Evolutionary conservation across 345 rosid species (phyloP), one percentile per base, ranked within the genome.

Genomic region (Combretum micranthum): DNA sequence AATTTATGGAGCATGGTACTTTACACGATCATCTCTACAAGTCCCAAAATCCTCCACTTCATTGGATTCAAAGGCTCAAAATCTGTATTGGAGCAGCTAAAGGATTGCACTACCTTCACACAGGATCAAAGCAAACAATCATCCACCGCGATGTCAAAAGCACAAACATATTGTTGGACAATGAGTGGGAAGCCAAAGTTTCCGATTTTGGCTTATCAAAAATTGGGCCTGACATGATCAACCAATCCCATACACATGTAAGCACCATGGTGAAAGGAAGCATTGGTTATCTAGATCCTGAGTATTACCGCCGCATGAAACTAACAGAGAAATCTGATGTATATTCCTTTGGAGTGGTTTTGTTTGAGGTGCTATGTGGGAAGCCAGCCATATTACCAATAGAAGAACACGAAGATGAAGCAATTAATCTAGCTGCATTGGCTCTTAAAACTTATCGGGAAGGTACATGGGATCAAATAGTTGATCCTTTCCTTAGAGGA

Each of bases 41-140:
- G 13, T 64, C n/a, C 71, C 14, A 17, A 9, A 60, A 49, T 49
- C 60, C 60, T 32, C 66, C 71, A 17, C 64, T 77, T n/a, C 46
- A 58, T 1, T 80, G 80, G 82, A 67, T 64, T 52, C 62, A 39
- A 12, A 64, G 82, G 57, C 64, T 80, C 4, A 48, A 70, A 56
- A 80, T 77, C 21, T 77, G 82, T 9, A 56, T 72, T 0, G 80
- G 76, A 1, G 75, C 76, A 21, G 82, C 85, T 0, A 53, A 48
- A 1, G 78, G 82, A 8, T 32, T 77, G 53, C 74, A 70, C 44
- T 67, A 66, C 62, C 76, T 72, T 15, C 72, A 72, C 19, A 20
- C 59, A 14, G 72, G 69, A 13, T 49, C 64, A 0, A 69, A 64
- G 64, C 47, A 22, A 22, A 21, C 21, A 13, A 54, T 73, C 18